Conservation (phyloP, 2,329 filamentous ascomycete genomes). For the Cordyceps tenuipes region DNA sequence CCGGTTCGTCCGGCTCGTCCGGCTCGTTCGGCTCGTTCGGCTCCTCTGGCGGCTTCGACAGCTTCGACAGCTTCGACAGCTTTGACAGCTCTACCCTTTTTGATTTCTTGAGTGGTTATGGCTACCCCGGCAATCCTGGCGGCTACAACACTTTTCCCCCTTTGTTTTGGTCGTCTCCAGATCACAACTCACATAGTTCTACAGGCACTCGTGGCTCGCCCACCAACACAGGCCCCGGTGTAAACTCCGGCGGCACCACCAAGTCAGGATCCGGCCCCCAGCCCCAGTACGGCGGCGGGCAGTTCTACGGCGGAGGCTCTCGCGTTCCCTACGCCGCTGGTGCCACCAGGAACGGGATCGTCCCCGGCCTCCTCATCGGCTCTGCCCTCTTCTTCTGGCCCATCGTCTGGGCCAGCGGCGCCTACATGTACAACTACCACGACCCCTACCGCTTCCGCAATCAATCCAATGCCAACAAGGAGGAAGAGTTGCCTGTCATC, state of each 20-base stretch:
- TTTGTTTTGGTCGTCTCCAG: not conserved
- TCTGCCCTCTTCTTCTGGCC: slow-evolving; percentile 51
- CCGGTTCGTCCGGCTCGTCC: not conserved
- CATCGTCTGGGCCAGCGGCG: slow-evolving; percentile 55
- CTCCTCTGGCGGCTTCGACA: not conserved
- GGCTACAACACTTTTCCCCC: not conserved
- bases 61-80: not conserved
- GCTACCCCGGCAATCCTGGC: not conserved
- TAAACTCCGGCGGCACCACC: slow-evolving; percentile 43
- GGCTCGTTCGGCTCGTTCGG: not conserved
- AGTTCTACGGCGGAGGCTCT: slow-evolving; percentile 60
- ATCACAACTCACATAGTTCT: slow-evolving; percentile 13
- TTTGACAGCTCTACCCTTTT: not conserved
- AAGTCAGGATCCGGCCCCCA: slow-evolving; percentile 48
- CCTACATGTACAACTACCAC: slow-evolving; percentile 44
- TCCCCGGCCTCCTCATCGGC: slow-evolving; percentile 42
- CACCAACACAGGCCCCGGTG: slow-evolving; percentile 19
- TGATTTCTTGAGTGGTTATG: not conserved
- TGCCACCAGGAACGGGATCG: slow-evolving; percentile 34
- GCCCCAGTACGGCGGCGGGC: slow-evolving; percentile 52
- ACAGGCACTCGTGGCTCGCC: slow-evolving; percentile 14
- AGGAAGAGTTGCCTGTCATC: slow-evolving; percentile 28
- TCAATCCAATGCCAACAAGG: slow-evolving; percentile 32
- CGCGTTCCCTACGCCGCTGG: slow-evolving; percentile 52
- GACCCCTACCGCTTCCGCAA: slow-evolving; percentile 47